These are phyloP conservation scores for Candida xiaguanensis DNA, from an alignment of 805 yeast genomes.

Conservation along the genomic window DNA sequence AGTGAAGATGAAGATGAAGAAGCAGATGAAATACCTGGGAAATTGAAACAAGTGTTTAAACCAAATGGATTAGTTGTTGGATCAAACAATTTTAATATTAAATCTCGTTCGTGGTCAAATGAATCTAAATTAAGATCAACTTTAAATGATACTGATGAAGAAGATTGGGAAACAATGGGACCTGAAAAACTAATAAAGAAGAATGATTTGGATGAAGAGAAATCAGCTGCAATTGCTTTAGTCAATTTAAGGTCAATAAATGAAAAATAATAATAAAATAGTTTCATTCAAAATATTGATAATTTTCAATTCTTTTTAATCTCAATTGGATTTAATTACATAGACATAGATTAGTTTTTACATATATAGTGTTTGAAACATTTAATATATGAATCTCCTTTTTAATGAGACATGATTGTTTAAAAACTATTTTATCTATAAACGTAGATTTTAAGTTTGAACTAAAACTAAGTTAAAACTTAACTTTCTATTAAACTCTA, in stretches of 20 bases:
- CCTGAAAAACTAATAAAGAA: slow-evolving; percentile 55
- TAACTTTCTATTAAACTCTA: too few relatives aligned
- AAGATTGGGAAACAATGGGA: slow-evolving; percentile 93
- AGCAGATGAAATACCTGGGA: slow-evolving; percentile 22
- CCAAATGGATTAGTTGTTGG: not conserved
- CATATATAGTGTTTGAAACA: not conserved
- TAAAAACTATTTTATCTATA: too few relatives aligned
- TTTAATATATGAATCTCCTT: not conserved
- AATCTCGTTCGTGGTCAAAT: slow-evolving; percentile 20
- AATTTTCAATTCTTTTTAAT: not conserved
- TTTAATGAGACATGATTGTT: too few relatives aligned
- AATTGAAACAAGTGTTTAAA: not conserved
- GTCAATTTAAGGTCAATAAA: slow-evolving; percentile 47
- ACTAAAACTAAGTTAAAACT: too few relatives aligned
- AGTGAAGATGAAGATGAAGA: slow-evolving; percentile 2
- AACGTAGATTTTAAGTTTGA: too few relatives aligned
- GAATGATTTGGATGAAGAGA: slow-evolving; percentile 33
- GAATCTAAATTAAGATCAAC: slow-evolving; percentile 34
- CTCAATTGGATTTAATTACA: not conserved
- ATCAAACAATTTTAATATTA: not conserved
- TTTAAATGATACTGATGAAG: slow-evolving; percentile 81
- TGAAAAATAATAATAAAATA: slow-evolving; percentile 4
- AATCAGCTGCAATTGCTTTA: slow-evolving; percentile 58
- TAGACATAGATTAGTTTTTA: not conserved
- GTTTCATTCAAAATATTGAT: not conserved